A percentile compares a stretch with the other conserved stretches of the same genome.
Evolutionary conservation across 2,329 filamentous ascomycete genomes (phyloP).

Genomic region (Alternaria ventricosa): DNA sequence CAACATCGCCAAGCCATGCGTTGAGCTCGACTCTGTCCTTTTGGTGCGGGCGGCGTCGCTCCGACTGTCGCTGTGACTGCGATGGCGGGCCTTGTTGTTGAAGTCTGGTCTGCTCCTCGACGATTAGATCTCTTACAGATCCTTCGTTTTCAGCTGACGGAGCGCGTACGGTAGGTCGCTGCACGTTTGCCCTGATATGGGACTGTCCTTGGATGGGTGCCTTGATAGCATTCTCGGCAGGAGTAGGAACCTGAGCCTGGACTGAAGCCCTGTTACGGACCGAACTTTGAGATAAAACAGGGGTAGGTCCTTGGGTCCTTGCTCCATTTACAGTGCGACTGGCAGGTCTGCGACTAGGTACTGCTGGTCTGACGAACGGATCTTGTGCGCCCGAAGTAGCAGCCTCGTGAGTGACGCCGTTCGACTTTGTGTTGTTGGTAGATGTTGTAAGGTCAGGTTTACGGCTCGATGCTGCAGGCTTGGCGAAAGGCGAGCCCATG

Average conservation of each 20-base stretch:
- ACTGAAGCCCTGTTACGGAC: neutral
- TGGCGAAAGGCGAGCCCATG: neutral
- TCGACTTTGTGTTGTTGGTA: neutral
- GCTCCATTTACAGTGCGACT: conserved; percentile 4
- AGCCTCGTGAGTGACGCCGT: neutral
- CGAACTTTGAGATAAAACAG: neutral
- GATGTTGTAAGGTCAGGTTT: neutral
- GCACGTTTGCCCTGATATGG: neutral
- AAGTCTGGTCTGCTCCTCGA: conserved; percentile 26
- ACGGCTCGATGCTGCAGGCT: conserved; percentile 3
- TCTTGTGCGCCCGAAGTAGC: neutral
- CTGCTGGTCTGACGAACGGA: conserved; percentile 4
- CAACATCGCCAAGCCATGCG: conserved; percentile 27
- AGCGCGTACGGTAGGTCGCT: neutral
- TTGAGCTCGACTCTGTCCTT: conserved; percentile 19
- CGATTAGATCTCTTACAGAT: conserved; percentile 20
- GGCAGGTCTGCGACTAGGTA: neutral
- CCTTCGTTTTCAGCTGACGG: conserved; percentile 9
- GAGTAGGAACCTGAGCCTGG: conserved; percentile 3
- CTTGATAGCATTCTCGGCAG: neutral
- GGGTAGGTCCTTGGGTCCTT: neutral
- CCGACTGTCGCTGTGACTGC: conserved; percentile 2
- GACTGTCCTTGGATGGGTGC: neutral
- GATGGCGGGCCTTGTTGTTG: conserved; percentile 20
- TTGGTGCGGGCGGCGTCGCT: conserved; percentile 7